A percentile compares a stretch with the other conserved stretches of the same genome.
These are phyloP conservation scores for Apocynum venetum DNA, from an alignment of 257 asterid genomes.

Conservation along the genomic window DNA sequence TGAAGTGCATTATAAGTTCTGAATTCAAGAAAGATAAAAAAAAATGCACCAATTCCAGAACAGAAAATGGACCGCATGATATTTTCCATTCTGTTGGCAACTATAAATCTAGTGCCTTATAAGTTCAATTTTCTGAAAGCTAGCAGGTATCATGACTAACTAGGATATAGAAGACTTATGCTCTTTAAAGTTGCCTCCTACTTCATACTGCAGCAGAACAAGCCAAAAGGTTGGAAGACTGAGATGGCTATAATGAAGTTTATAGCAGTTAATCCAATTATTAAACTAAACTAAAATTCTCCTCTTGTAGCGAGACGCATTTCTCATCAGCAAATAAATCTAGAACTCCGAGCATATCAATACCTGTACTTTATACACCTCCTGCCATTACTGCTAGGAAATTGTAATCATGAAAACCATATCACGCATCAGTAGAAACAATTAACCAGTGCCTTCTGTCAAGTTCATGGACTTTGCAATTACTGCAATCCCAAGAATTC, in stretches of 20 bases:
- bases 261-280: not conserved
- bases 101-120: not conserved
- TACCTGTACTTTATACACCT: not conserved
- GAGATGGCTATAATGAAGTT: not conserved
- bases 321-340: not conserved
- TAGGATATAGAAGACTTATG: not conserved
- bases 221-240: not conserved
- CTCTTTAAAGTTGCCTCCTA: too few species aligned
- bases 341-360: not conserved
- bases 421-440: not conserved
- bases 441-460: not conserved
- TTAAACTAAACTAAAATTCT: not conserved
- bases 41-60: not conserved
- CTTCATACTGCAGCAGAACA: not conserved
- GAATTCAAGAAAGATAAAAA: not conserved
- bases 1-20: not conserved
- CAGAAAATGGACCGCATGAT: not conserved
- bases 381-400: not conserved
- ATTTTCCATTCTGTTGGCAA: not conserved
- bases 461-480: not conserved
- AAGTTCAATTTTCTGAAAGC: too few species aligned
- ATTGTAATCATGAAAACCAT: not conserved
- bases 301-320: not conserved
- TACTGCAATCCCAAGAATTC: not conserved
- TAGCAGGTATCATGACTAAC: not conserved